Conservation (phyloP, 176 grass and related monocot species). For the Oryza glumipatula region DNA sequence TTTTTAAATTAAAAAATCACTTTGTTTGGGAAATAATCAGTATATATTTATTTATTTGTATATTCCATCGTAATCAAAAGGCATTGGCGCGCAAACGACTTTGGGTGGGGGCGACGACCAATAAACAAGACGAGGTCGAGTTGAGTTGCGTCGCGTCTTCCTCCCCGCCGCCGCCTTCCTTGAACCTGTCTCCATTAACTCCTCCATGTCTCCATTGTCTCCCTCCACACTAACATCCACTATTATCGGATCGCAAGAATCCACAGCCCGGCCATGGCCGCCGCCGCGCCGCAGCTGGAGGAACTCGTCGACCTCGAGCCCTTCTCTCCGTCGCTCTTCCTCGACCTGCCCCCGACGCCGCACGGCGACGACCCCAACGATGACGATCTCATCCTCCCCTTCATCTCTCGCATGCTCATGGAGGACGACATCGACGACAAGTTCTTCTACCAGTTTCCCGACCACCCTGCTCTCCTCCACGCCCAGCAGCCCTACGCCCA, state of each 20-base stretch:
- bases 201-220: background rate
- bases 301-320: constrained; percentile 27
- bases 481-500: background rate
- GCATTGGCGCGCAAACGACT: too few species aligned
- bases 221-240: background rate
- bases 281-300: background rate
- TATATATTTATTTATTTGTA: too few species aligned
- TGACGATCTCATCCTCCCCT: constrained; percentile 66
- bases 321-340: constrained; percentile 55
- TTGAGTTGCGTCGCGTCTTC: too few species aligned
- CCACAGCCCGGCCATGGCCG: constrained; percentile 15
- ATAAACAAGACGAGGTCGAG: too few species aligned
- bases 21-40: too few species aligned
- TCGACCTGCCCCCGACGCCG: constrained; percentile 48
- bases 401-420: constrained; percentile 76
- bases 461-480: constrained; percentile 51
- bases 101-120: too few species aligned
- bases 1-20: too few species aligned
- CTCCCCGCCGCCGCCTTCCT: too few species aligned
- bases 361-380: constrained; percentile 9
- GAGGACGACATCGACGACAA: constrained; percentile 75
- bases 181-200: too few species aligned
- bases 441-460: constrained; percentile 61
- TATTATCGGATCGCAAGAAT: too few species aligned
- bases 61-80: too few species aligned